These are phyloP conservation scores for Coniochaeta ligniaria DNA, from an alignment of 2,329 filamentous ascomycete genomes.

Conservation along the genomic window DNA sequence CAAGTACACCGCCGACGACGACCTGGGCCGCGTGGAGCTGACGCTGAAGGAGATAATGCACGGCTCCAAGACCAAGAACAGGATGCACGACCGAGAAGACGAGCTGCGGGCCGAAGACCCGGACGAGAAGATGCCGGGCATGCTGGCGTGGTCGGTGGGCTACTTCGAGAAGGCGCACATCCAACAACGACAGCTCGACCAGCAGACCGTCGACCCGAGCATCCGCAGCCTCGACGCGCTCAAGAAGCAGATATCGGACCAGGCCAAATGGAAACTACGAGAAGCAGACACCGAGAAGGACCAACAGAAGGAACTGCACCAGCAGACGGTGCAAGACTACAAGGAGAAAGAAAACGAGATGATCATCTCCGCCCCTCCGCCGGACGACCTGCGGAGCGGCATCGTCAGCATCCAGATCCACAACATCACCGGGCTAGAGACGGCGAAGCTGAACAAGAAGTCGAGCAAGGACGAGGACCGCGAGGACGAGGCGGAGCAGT, in stretches of 20 bases:
- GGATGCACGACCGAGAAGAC: constrained; percentile 56
- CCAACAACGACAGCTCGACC: constrained; percentile 51
- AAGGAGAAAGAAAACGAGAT: constrained; percentile 54
- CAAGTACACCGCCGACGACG: constrained; percentile 64
- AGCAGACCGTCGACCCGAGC: constrained; percentile 52
- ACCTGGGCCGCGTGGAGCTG: constrained; percentile 66
- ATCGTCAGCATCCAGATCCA: constrained; percentile 66
- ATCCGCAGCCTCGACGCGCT: constrained; percentile 52
- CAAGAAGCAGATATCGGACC: constrained; percentile 45
- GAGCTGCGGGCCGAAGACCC: constrained; percentile 58
- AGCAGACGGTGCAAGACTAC: constrained; percentile 62
- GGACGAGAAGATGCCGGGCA: constrained; percentile 62
- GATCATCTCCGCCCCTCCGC: constrained; percentile 61
- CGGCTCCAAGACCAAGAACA: constrained; percentile 48
- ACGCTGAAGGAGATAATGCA: constrained; percentile 60
- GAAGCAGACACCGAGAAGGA: constrained; percentile 54
- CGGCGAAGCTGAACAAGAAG: constrained; percentile 45
- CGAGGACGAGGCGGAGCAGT: constrained; percentile 51
- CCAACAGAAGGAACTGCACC: constrained; percentile 50
- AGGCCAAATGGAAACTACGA: constrained; percentile 55
- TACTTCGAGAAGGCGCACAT: constrained; percentile 64
- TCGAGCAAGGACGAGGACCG: constrained; percentile 36
- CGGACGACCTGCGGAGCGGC: constrained; percentile 54
- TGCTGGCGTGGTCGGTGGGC: constrained; percentile 61
- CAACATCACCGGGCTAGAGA: constrained; percentile 62